Evolutionary conservation across 768 basidiomycete species (phyloP).

Genomic region (Arthromyces matolae): DNA sequence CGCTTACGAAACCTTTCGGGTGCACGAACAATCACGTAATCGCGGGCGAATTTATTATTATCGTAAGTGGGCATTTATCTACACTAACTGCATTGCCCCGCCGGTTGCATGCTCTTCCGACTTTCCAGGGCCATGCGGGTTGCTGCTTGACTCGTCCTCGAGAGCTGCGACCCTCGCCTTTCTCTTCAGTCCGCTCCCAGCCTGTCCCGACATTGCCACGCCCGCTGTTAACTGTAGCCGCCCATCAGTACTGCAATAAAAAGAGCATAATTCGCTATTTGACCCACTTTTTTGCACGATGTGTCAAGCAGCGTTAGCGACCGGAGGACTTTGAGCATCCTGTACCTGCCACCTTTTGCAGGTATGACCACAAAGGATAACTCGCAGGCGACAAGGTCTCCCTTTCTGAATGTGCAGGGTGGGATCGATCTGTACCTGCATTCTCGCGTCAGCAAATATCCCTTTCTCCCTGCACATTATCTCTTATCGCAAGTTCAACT

Average conservation of each 20-base stretch:
- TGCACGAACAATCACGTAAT: too few species aligned
- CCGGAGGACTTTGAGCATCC: neutral
- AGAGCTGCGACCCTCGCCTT: neutral
- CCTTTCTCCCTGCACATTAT: neutral
- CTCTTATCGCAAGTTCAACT: neutral
- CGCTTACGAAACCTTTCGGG: too few species aligned
- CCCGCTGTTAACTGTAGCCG: neutral
- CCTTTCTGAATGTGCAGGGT: slow-evolving; percentile 1
- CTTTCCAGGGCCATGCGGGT: too few species aligned
- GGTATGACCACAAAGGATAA: neutral
- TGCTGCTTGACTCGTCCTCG: too few species aligned
- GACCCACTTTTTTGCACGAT: neutral
- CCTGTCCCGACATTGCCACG: too few species aligned
- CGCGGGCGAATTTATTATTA: too few species aligned
- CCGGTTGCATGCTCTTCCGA: too few species aligned
- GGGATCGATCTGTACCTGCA: neutral
- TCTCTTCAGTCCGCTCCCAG: too few species aligned
- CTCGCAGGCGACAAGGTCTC: neutral
- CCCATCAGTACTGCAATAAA: neutral
- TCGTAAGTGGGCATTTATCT: too few species aligned
- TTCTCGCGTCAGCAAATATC: neutral
- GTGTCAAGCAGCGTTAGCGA: neutral
- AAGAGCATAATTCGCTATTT: neutral
- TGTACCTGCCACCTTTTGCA: neutral
- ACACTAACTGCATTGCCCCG: too few species aligned